These are phyloP conservation scores for Termitomyces eurrhizus DNA, from an alignment of 768 basidiomycete species.

Conservation along the genomic window DNA sequence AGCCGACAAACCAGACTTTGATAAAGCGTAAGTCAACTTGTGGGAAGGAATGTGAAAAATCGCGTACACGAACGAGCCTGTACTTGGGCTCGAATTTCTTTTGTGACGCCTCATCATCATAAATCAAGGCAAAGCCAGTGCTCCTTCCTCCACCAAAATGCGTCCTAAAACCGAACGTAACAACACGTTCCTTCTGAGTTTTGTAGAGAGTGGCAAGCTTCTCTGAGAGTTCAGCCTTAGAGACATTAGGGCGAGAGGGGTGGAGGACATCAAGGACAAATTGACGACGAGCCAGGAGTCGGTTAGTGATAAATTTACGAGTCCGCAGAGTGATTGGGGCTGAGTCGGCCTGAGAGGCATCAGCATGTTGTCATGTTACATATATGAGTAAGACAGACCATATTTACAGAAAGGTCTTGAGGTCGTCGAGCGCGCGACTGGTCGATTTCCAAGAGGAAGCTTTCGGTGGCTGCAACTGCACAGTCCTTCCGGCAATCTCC, in stretches of 20 bases:
- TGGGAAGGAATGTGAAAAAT: background rate
- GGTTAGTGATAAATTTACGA: constrained; percentile 99
- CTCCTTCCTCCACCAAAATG: constrained; percentile 98
- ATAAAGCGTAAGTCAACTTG: background rate
- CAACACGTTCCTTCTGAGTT: constrained; percentile 84
- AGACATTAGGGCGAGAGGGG: constrained; percentile 92
- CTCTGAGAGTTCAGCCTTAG: constrained; percentile 86
- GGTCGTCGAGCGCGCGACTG: constrained; percentile 37
- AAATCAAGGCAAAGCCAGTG: constrained; percentile 96
- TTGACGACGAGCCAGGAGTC: constrained; percentile 92
- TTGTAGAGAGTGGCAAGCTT: constrained; percentile 94
- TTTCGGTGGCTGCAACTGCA: constrained; percentile 39
- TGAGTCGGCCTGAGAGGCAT: constrained; percentile 56
- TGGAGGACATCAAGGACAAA: constrained; percentile 94
- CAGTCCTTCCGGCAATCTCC: constrained; percentile 42
- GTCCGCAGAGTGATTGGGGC: constrained; percentile 93
- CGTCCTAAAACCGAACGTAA: constrained; percentile 92
- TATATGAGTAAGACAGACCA: constrained; percentile 13
- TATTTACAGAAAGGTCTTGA: constrained; percentile 28
- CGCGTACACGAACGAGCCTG: constrained; percentile 87
- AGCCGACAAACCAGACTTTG: constrained; percentile 58
- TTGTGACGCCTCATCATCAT: constrained; percentile 93
- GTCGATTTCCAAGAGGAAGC: constrained; percentile 18
- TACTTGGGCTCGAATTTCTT: constrained; percentile 97
- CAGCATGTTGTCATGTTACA: constrained; percentile 11